phyloP scores from a whole-genome alignment of 2,329 filamentous ascomycete genomes.

The Cordyceps cateniannulata region DNA sequence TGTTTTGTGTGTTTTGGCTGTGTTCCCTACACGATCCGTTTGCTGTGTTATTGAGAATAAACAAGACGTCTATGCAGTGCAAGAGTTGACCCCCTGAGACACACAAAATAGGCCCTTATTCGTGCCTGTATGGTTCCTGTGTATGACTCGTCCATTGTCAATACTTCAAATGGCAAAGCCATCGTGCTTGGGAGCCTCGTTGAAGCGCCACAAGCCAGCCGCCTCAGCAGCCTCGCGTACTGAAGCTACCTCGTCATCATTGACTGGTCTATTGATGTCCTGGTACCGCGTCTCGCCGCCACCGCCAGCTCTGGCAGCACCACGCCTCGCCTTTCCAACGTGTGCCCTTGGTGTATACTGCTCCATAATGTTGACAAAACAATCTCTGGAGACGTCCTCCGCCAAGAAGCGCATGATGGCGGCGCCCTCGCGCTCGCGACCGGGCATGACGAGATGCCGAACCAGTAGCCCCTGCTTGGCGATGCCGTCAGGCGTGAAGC shows the following conservation, averaged over 20 bases:
- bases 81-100: too few relatives aligned
- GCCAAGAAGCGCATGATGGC: constrained; percentile 74
- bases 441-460: constrained; percentile 76
- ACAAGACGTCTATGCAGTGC: too few relatives aligned
- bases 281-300: constrained; percentile 37
- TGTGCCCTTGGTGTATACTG: constrained; percentile 78
- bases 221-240: constrained; percentile 62
- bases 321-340: constrained; percentile 56
- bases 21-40: too few relatives aligned
- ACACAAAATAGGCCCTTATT: too few relatives aligned
- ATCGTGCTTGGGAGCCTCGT: constrained; percentile 50
- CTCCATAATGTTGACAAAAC: constrained; percentile 84
- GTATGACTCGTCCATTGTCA: neutral
- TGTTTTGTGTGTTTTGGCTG: too few relatives aligned
- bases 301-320: constrained; percentile 16
- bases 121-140: neutral
- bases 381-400: constrained; percentile 56
- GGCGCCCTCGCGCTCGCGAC: constrained; percentile 64
- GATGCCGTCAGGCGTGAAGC: constrained; percentile 74
- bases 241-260: constrained; percentile 55
- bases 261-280: constrained; percentile 71
- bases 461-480: constrained; percentile 72
- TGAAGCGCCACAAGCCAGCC: constrained; percentile 67
- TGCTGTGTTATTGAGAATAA: too few relatives aligned
- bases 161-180: constrained; percentile 33